Base-by-base conservation (phyloP, 768 basidiomycete species). In the Galerina sulciceps region DNA sequence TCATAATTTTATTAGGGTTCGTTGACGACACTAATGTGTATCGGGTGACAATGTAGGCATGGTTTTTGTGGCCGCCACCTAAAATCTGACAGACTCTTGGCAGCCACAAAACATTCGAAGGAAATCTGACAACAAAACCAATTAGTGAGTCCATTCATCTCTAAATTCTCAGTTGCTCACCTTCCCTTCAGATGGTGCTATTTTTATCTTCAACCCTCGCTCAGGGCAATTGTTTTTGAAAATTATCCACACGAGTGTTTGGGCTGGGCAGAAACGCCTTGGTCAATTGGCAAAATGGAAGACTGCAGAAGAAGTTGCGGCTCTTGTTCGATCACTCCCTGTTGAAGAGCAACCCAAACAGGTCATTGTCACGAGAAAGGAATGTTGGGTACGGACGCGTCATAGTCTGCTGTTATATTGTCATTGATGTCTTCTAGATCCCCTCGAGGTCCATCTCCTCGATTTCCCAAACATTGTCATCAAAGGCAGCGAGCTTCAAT, bases 381-480 rank as follows among this genome's bases (percentile, higher is more conserved):
- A 79, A 99, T 99, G 97, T 86, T 99, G 76, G 94, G 89, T 89
- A 71, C 53, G 85, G 76, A 23, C 52, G 26, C 36, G 17, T 56
- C 35, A 36, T 35, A 13, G 8, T 3, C 36, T 41, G 10, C 38
- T 47, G 14, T 17, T 17, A 45, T 17, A 45, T 15, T 50, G 48
- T 15, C 5, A 13, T 17, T 10, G 14, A 53, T 58, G 38, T 4
- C 55, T 9, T 60, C 3, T 61, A 91, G 92, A 94, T 73, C 93
- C 93, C 38, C 87, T 99, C 54, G 97, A 99, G 81, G 97, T 99
- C 58, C 97, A 99, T 72, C 85, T 99, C 73, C 88, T 99, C 62
- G 97, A 99, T 77, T 99, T 99, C 89, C 97, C 97, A 51, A 99
- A 99, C 76, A 99, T 99, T 65, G 97, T 99, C 75, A 99, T 99